Base-by-base conservation (phyloP, 371 early-diverging fungal species). In the Mucor velutinosus region DNA sequence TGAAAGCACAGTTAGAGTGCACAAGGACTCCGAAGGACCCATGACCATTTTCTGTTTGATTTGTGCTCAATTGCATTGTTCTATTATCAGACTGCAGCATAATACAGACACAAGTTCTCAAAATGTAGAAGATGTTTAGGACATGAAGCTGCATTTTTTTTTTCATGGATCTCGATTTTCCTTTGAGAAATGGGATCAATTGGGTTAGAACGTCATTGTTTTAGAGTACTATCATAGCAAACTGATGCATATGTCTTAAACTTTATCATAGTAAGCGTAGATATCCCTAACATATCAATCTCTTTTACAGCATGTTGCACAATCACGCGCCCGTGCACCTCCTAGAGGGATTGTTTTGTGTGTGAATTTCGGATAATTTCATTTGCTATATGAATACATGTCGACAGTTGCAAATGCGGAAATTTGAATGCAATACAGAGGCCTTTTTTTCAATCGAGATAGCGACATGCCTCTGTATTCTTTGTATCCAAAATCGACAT, bases 261-360 rank as follows among this genome's bases (percentile, higher is more conserved):
- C n/a, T 33, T 56, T n/a, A 56, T 17, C 30, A 56, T 56, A 56
- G 32, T 56, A 30, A 32, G 32, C n/a, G 51, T 39, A 56, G 23
- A 39, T 29, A 25, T 55, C 8, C 8, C 55, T 39, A 41, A 56
- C 8, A 21, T 7, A 51, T 51, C 51, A 51, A 51, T 23, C n/a
- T 14, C 19, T 29, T 37, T 37, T 37, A 14, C 37, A 37, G 30
- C 4, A 30, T 29, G 45, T 57, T 14, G 30, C 19, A 21, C 56
- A 15, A 57, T 57, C 57, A 57, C 65, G 45, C 56, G 65, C 65
- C 57, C 58, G 45, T 64, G 58, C 65, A 64, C 45, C 25, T 57
- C 41, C 57, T 39, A 27, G 56, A 15, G 12, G 7, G 30, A 43
- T 60, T n/a, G 17, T 7, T 58, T 33, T 35, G 59, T 59, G 59